phyloP scores from a whole-genome alignment of 768 basidiomycete species.

The Lactifluus pinguis region DNA sequence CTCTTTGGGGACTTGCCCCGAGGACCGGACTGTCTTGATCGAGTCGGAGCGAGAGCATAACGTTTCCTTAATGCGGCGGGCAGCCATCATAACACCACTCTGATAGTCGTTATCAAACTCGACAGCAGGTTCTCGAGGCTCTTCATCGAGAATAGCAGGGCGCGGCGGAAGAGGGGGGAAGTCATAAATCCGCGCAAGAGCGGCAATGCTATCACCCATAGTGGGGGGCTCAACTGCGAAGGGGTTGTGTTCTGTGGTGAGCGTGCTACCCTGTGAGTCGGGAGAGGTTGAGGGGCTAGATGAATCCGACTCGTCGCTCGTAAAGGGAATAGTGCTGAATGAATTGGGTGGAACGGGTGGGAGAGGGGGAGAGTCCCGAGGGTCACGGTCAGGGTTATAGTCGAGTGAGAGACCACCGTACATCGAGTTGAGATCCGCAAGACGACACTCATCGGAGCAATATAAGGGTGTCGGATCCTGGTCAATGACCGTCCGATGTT shows the following conservation, averaged over 20 bases:
- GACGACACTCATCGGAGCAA: conserved; percentile 70
- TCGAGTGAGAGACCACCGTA: conserved; percentile 34
- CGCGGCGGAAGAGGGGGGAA: conserved; percentile 49
- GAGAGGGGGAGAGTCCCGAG: conserved; percentile 29
- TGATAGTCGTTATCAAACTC: conserved; percentile 34
- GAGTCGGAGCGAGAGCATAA: conserved; percentile 34
- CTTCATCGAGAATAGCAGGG: conserved; percentile 32
- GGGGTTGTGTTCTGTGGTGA: conserved; percentile 12
- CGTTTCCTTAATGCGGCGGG: conserved; percentile 42
- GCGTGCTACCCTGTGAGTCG: conserved; percentile 13
- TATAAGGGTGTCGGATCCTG: conserved; percentile 74
- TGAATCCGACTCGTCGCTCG: conserved; percentile 24
- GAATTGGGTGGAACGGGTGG: conserved; percentile 37
- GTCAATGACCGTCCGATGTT: conserved; percentile 65
- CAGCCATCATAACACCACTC: conserved; percentile 64
- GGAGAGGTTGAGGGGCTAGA: conserved; percentile 22
- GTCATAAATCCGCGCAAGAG: conserved; percentile 33
- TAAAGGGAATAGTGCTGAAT: conserved; percentile 22
- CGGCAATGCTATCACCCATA: conserved; percentile 25
- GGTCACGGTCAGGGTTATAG: conserved; percentile 39
- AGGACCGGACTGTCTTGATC: conserved; percentile 22
- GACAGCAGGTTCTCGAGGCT: conserved; percentile 17
- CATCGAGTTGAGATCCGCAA: conserved; percentile 41
- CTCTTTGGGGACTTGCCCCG: conserved; percentile 24
- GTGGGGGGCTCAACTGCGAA: conserved; percentile 17